These are phyloP conservation scores for Cupressus sempervirens DNA, from an alignment of 75 land plant species.

Conservation along the genomic window DNA sequence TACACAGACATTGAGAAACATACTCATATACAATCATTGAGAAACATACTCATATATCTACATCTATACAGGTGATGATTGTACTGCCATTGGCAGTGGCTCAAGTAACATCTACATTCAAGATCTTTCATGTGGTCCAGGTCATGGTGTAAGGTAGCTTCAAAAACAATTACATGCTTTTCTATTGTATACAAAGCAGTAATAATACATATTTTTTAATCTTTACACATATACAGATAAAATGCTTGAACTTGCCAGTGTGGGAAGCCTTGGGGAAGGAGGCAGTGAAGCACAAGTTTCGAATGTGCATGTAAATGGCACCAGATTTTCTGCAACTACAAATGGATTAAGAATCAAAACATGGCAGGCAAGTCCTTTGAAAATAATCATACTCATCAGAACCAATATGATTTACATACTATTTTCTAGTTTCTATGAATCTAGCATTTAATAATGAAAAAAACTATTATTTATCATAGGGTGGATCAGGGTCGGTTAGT, in stretches of 20 bases:
- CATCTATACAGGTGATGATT: slow-evolving; percentile 24
- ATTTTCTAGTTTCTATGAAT: not conserved
- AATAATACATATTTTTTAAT: no score
- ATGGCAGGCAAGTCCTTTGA: slow-evolving; percentile 28
- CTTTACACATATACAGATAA: not conserved
- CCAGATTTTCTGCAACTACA: slow-evolving; percentile 26
- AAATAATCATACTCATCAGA: not conserved
- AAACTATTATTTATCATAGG: slow-evolving; percentile 13
- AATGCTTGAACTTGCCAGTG: slow-evolving; percentile 13
- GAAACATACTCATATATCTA: not conserved
- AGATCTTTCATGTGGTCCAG: slow-evolving; percentile 32
- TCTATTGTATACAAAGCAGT: slow-evolving; percentile 22
- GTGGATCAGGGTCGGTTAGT: slow-evolving; percentile 37
- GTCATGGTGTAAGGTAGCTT: slow-evolving; percentile 39
- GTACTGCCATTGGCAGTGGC: slow-evolving; percentile 25
- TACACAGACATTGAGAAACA: not conserved
- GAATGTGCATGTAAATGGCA: slow-evolving; percentile 30
- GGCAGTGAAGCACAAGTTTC: slow-evolving; percentile 24
- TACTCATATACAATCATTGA: not conserved
- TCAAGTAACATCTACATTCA: slow-evolving; percentile 19
- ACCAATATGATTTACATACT: no score
- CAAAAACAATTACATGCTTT: not conserved
- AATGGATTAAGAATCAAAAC: slow-evolving; percentile 65
- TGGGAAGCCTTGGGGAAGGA: slow-evolving; percentile 62
- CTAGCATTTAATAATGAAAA: no score